Percentiles rank a stretch among this genome's conserved stretches.
Conservation (phyloP, 1,139 yeast genomes). For the Candida buenavistaensis region DNA sequence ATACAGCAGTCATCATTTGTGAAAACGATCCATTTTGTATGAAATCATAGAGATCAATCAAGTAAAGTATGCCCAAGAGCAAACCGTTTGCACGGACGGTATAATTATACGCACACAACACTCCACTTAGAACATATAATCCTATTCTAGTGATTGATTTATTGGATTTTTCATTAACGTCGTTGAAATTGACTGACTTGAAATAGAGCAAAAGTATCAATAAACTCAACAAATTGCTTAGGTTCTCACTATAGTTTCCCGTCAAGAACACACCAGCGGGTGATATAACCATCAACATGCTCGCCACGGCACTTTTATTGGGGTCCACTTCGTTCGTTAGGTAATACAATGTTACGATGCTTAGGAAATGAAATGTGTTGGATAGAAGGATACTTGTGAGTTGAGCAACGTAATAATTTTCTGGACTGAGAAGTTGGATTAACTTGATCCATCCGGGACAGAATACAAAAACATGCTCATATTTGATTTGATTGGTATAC, state of each 20-base stretch:
- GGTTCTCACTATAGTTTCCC: conserved; percentile 75
- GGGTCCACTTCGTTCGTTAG: conserved; percentile 34
- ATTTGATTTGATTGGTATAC: conserved; percentile 50
- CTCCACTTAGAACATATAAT: conserved; percentile 55
- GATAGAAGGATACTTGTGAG: conserved; percentile 46
- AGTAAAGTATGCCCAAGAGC: conserved; percentile 65
- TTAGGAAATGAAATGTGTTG: conserved; percentile 52
- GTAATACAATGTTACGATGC: conserved; percentile 51
- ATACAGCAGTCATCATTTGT: conserved; percentile 30
- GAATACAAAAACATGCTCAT: conserved; percentile 90
- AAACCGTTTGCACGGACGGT: conserved; percentile 76
- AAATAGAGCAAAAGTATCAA: conserved; percentile 58
- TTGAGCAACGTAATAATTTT: conserved; percentile 45
- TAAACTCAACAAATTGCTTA: conserved; percentile 65
- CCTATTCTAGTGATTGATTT: conserved; percentile 15
- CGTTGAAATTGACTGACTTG: conserved; percentile 26
- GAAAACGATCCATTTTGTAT: conserved; percentile 16
- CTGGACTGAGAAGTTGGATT: conserved; percentile 29
- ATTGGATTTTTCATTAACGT: conserved; percentile 16
- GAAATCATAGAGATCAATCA: conserved; percentile 51
- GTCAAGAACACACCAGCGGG: conserved; percentile 84
- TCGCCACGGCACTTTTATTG: conserved; percentile 39
- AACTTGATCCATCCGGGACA: conserved; percentile 74
- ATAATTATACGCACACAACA: conserved; percentile 55
- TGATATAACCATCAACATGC: conserved; percentile 56